Base-by-base conservation (phyloP, 257 asterid genomes). In the Capsicum rhomboideum region DNA sequence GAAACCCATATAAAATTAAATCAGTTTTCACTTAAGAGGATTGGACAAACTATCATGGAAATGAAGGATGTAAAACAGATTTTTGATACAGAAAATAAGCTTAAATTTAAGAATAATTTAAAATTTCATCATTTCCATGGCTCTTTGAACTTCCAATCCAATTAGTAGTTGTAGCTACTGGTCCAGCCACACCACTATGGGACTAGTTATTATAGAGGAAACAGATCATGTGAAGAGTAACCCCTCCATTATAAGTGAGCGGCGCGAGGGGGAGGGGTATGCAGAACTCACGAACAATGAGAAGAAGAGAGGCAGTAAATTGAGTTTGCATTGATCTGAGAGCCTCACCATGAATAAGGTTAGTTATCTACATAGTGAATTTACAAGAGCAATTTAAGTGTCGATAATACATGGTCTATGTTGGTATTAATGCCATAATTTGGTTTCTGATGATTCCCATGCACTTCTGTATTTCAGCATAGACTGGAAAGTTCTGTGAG, bases 371-470 rank as follows among this genome's bases (percentile, higher is more conserved):
- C 89, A 84, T 29, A 14, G 84, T 82, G 82, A 84, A 86, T 78
- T 74, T 72, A 86, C 83, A 74, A 85, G 85, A 59, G 54, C 6
- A 80, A 21, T 59, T 23, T 11, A 80, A 80, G 29, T 8, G 77
- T 46, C 10, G 64, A 82, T 14, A 63, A 34, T 1, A 46, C n/a
- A 21, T 4, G 59, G 44, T 50, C 87, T 91, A 93, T 34, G 97
- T 94, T 28, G 99, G 97, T 89, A 97, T 89, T 23, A 95, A 92
- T 16, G 98, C 98, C 92, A 95, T 84, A 85, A 97, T 97, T 87
- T 97, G 98, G 96, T 92, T 97, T 92, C 89, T 94, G 90, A 97
- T 92, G 64, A 97, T 97, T 78, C 99, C 97, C 90, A 97, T 93
- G 86, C 99, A 95, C 88, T 97, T 93, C 83, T 93, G 98, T 87